Evolutionary conservation across 2,329 filamentous ascomycete genomes (phyloP), one percentile per base, ranked within the genome.

Genomic region (Beauveria australis): DNA sequence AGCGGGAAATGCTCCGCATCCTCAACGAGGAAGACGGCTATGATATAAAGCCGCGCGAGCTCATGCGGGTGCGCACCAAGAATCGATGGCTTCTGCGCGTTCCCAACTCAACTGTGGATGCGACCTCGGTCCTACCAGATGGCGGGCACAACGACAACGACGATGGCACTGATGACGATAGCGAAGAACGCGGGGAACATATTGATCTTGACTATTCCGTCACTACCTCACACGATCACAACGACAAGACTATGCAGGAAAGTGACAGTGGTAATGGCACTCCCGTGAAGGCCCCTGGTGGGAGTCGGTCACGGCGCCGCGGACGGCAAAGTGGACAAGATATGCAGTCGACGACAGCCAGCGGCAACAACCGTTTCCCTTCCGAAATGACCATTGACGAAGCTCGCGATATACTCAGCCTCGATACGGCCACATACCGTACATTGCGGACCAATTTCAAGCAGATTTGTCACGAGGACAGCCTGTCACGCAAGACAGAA

Each of bases 381-480:
- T 93, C 89, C 0, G 90, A 94, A 72, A 92, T 88, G 14, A 92
- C 89, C 0, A 82, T 94, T 62, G 87, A 90, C 65, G 89, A 93
- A 72, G 87, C 88, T 68, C 90, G 91, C 68, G 79, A 80, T 14
- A 88, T 86, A 62, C 76, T 95, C 30, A 78, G 75, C 43, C 76
- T 95, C 40, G 83, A 88, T 67, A 82, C 80, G 53, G 72, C 78
- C 1, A 75, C 82, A 47, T 94, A 94, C 70, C 80, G 79, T 37
- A 74, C 83, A 62, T 72, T 91, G 18, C 82, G 90, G 33, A 78
- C 85, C 53, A 81, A 82, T 30, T 94, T 92, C 65, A 82, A 87
- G 66, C 75, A 74, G 10, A 89, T 94, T 16, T 93, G 90, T 68
- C 80, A 85, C 63, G 81, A 86, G 59, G 77, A 82, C 37, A 80